phyloP scores from a whole-genome alignment of 1,139 yeast genomes.

The Taphrina betulina region DNA sequence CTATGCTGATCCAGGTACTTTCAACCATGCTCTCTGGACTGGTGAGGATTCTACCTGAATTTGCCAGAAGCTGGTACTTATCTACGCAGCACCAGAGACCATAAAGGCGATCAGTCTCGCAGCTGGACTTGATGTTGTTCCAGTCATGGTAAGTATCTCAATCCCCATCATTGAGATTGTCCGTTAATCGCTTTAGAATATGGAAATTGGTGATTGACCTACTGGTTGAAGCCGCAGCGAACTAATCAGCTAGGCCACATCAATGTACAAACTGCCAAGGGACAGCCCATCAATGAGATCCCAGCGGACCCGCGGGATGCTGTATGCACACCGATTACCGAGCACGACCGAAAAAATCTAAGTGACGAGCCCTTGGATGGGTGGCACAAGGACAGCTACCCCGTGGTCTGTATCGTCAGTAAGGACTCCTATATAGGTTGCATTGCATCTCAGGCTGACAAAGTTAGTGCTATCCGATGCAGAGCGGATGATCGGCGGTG shows the following conservation, averaged over 20 bases:
- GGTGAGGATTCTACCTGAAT: too few relatives aligned
- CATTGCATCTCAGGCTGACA: too few relatives aligned
- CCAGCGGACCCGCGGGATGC: neutral
- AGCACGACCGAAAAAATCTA: neutral
- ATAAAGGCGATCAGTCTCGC: neutral
- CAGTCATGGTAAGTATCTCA: neutral
- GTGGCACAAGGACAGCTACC: constrained; percentile 62
- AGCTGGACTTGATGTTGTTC: neutral
- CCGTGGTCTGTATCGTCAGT: constrained; percentile 63
- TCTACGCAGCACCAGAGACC: neutral
- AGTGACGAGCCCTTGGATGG: constrained; percentile 42
- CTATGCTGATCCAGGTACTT: neutral
- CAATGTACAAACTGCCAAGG: neutral
- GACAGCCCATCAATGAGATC: neutral
- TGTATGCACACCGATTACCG: neutral
- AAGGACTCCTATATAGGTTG: too few relatives aligned
- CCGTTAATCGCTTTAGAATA: too few relatives aligned
- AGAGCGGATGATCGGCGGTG: constrained; percentile 59
- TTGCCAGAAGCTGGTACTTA: too few relatives aligned
- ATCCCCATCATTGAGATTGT: too few relatives aligned
- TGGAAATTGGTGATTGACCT: neutral
- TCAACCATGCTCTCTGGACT: neutral
- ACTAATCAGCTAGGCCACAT: neutral
- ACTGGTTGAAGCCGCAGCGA: neutral
- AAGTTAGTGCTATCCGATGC: constrained; percentile 63